A percentile compares a stretch with the other conserved stretches of the same genome.
phyloP scores from a whole-genome alignment of 2,329 filamentous ascomycete species.

The Apiospora arundinis region DNA sequence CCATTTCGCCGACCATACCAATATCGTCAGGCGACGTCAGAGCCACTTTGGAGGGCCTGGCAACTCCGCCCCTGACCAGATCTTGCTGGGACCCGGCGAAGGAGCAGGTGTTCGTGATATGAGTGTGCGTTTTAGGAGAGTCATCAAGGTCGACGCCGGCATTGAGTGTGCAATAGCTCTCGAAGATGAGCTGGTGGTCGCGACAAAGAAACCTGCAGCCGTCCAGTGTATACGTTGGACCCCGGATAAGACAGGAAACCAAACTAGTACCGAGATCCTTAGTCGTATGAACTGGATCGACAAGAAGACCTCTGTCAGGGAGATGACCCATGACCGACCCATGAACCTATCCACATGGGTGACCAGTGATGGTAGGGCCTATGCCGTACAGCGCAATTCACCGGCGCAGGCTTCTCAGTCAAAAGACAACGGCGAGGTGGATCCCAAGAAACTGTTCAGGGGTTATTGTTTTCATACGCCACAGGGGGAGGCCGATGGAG shows the following conservation, averaged over 20 bases:
- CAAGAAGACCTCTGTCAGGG: conserved; percentile 75
- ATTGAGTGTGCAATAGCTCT: conserved; percentile 87
- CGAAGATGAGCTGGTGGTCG: conserved; percentile 91
- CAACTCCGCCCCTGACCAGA: conserved; percentile 63
- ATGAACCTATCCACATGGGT: conserved; percentile 98
- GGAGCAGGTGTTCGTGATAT: conserved; percentile 83
- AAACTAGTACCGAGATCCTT: conserved; percentile 90
- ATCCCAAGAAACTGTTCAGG: conserved; percentile 75
- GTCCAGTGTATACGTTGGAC: conserved; percentile 97
- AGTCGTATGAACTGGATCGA: conserved; percentile 86
- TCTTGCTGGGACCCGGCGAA: conserved; percentile 80
- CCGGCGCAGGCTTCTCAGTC: conserved; percentile 40
- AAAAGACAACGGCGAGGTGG: conserved; percentile 49
- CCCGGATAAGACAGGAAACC: conserved; percentile 78
- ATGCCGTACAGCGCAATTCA: conserved; percentile 81
- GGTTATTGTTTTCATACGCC: conserved; percentile 91
- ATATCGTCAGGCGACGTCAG: conserved; percentile 66
- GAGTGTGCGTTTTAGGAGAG: conserved; percentile 92
- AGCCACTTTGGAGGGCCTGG: conserved; percentile 65
- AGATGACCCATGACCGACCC: conserved; percentile 92
- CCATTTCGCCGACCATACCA: conserved; percentile 73
- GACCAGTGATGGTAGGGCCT: conserved; percentile 84
- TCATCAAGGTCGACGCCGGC: conserved; percentile 96
- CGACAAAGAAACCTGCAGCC: conserved; percentile 90
- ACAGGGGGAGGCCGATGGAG: conserved; percentile 62